A percentile compares a stretch with the other conserved stretches of the same genome.
Evolutionary conservation across 2,329 filamentous ascomycete genomes (phyloP).

Genomic region (Microsporum ferrugineum): DNA sequence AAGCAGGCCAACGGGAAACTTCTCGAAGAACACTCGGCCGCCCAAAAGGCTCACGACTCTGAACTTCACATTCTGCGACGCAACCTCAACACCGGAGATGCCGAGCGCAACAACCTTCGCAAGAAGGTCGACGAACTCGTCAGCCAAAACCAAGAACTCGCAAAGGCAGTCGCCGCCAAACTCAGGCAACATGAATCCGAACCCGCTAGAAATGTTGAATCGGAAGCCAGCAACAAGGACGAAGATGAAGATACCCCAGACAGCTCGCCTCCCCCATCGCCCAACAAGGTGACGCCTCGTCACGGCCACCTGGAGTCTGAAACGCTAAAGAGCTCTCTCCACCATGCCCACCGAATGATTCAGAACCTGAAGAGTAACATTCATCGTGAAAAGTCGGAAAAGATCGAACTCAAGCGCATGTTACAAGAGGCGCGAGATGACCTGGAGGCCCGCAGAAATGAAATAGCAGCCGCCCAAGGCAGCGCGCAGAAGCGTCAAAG

Average conservation of each 20-base stretch:
- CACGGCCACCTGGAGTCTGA: slow-evolving; percentile 90
- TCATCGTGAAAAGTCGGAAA: slow-evolving; percentile 96
- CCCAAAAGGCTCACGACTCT: slow-evolving; percentile 74
- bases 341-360: slow-evolving; percentile 92
- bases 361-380: slow-evolving; percentile 91
- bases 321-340: slow-evolving; percentile 84
- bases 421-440: slow-evolving; percentile 92
- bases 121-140: slow-evolving; percentile 80
- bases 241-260: slow-evolving; percentile 67
- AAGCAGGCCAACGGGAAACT: slow-evolving; percentile 69
- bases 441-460: slow-evolving; percentile 55
- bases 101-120: slow-evolving; percentile 66
- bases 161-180: slow-evolving; percentile 67
- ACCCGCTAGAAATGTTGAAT: slow-evolving; percentile 45
- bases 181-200: slow-evolving; percentile 56
- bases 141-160: slow-evolving; percentile 81
- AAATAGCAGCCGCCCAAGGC: slow-evolving; percentile 25
- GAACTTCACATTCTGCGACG: slow-evolving; percentile 77
- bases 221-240: slow-evolving; percentile 54
- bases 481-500: slow-evolving; percentile 44
- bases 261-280: slow-evolving; percentile 79
- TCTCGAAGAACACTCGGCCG: slow-evolving; percentile 63
- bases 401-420: slow-evolving; percentile 88
- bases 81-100: slow-evolving; percentile 64
- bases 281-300: slow-evolving; percentile 79